Evolutionary conservation across 2,329 filamentous ascomycete species (phyloP).

Genomic region (Aphanoascus verrucosus): DNA sequence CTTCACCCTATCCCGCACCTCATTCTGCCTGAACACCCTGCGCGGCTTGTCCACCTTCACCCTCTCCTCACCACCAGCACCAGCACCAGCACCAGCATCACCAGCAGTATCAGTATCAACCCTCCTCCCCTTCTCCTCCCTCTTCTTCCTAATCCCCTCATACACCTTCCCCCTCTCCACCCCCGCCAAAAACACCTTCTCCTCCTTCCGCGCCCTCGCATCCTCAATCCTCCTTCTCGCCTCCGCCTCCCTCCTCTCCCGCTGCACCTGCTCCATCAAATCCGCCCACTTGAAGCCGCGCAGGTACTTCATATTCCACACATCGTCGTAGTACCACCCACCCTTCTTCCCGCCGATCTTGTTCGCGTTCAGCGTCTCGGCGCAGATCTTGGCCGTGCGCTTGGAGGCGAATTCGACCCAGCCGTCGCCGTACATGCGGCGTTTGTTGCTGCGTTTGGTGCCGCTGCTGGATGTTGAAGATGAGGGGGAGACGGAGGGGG

Average conservation of each 20-base stretch:
- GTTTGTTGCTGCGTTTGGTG: constrained; percentile 29
- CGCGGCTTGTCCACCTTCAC: constrained; percentile 18
- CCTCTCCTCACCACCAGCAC: constrained; percentile 13
- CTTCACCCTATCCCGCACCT: constrained; percentile 23
- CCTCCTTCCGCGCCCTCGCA: constrained; percentile 33
- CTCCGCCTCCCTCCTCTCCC: constrained; percentile 35
- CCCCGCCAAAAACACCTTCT: constrained; percentile 35
- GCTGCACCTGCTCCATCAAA: constrained; percentile 36
- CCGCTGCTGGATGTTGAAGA: constrained; percentile 17
- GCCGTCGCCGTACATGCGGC: constrained; percentile 35
- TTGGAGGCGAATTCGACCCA: constrained; percentile 41
- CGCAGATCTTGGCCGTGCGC: constrained; percentile 36
- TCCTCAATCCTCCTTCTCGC: constrained; percentile 35
- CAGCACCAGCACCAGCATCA: constrained; percentile 17
- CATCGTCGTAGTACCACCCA: constrained; percentile 38
- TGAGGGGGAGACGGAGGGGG: constrained; percentile 24
- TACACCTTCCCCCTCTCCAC: constrained; percentile 33
- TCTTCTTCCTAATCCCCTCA: constrained; percentile 38
- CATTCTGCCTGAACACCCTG: constrained; percentile 36
- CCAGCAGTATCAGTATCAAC: constrained; percentile 17
- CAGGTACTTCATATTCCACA: constrained; percentile 40
- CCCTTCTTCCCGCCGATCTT: constrained; percentile 37
- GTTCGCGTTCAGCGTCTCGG: constrained; percentile 37
- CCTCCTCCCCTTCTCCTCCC: constrained; percentile 30
- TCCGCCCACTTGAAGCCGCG: constrained; percentile 35